Evolutionary conservation across 108 stramenopile species (phyloP).

Genomic region (Cyclotella distinguenda): DNA sequence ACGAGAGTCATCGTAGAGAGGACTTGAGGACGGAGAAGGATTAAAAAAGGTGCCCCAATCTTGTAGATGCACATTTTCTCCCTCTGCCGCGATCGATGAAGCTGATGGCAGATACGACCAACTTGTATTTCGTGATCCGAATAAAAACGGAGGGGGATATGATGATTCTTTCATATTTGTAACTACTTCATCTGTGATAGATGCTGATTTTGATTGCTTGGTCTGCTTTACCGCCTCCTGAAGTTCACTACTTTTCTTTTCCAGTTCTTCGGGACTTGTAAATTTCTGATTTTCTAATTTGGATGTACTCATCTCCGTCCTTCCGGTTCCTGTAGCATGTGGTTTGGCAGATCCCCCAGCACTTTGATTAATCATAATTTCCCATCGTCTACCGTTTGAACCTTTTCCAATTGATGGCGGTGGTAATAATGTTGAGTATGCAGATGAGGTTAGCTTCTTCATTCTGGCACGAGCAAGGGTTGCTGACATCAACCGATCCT

Average conservation of each 20-base stretch:
- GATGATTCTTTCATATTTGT: not conserved
- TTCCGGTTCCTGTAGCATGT: not conserved
- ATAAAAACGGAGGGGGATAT: not conserved
- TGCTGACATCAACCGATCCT: not conserved
- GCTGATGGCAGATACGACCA: conserved; percentile 18
- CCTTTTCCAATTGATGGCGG: conserved; percentile 25
- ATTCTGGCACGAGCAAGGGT: conserved; percentile 11
- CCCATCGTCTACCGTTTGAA: conserved; percentile 2
- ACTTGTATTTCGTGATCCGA: not conserved
- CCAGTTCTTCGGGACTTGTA: too few species aligned
- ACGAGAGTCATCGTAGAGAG: not conserved
- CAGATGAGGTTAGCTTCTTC: conserved; percentile 28
- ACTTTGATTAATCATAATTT: not conserved
- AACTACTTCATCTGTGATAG: not conserved
- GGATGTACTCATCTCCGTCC: too few species aligned
- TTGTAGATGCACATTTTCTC: conserved; percentile 12
- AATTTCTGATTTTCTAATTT: too few species aligned
- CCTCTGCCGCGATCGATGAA: not conserved
- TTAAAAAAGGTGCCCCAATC: conserved; percentile 23
- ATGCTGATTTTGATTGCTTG: too few species aligned
- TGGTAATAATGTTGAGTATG: conserved; percentile 21
- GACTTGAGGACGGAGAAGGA: conserved; percentile 1
- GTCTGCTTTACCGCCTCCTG: too few species aligned
- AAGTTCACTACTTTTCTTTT: too few species aligned
- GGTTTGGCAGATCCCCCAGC: not conserved